Percentiles rank a stretch among this genome's conserved stretches.
Evolutionary conservation across 441 rosid genomes (phyloP).

Genomic region (Codiaeum variegatum): DNA sequence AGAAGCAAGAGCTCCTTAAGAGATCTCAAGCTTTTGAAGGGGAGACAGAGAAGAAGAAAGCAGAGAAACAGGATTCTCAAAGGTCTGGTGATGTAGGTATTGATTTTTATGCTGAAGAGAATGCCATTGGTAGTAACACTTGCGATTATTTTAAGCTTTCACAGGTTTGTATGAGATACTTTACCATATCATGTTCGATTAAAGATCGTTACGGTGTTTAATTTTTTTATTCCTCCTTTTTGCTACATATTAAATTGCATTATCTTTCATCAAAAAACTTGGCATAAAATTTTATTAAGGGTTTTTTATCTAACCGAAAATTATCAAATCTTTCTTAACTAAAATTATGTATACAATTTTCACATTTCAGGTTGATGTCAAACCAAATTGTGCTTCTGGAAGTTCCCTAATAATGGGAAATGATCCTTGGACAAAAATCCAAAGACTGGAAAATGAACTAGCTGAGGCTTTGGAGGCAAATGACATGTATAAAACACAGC

Average conservation of each 20-base stretch:
- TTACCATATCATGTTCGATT: constrained; percentile 2
- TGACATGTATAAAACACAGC: constrained; percentile 47
- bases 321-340: background rate
- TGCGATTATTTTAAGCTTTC: constrained; percentile 20
- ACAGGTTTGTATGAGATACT: constrained; percentile 22
- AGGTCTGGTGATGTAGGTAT: constrained; percentile 17
- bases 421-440: constrained; percentile 38
- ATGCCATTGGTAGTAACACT: constrained; percentile 8
- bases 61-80: constrained; percentile 18
- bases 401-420: constrained; percentile 20
- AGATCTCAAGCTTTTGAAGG: constrained; percentile 36
- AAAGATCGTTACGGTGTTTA: background rate
- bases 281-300: background rate
- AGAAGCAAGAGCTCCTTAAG: constrained; percentile 37
- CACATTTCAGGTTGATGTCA: constrained; percentile 33
- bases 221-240: background rate
- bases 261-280: background rate
- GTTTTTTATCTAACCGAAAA: background rate
- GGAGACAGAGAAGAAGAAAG: constrained; percentile 29
- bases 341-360: background rate
- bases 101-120: constrained; percentile 13
- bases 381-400: constrained; percentile 13
- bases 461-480: constrained; percentile 53
- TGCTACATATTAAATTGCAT: background rate
- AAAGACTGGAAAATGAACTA: constrained; percentile 44